A percentile compares a stretch with the other conserved stretches of the same genome.
phyloP scores from a whole-genome alignment of 1,284 basidiomycete species.

The Ceratobasidium sp. region DNA sequence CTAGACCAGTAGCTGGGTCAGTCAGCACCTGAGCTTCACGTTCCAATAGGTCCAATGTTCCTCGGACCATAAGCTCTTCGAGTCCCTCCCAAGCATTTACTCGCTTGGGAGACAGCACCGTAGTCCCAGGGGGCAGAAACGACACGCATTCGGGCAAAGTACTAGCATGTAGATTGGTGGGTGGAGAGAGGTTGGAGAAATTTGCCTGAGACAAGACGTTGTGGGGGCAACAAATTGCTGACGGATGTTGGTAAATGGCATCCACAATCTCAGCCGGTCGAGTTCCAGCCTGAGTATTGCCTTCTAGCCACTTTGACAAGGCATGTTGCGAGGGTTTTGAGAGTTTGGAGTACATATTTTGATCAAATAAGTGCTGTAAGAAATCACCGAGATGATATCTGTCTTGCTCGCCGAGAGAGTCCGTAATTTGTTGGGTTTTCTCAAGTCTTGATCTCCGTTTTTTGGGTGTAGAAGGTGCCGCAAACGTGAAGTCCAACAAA shows the following conservation, averaged over 20 bases:
- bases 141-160: neutral
- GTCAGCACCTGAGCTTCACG: neutral
- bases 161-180: neutral
- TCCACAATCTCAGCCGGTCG: conserved; percentile 20
- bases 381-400: neutral
- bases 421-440: neutral
- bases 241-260: neutral
- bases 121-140: neutral
- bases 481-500: too few species aligned
- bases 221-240: neutral
- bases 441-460: neutral
- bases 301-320: neutral
- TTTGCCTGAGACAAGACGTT: neutral
- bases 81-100: conserved; percentile 18
- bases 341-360: neutral
- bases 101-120: neutral
- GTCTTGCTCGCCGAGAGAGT: neutral
- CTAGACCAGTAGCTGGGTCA: neutral
- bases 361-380: neutral
- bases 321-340: neutral
- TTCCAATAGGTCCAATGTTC: neutral
- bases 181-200: neutral
- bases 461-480: too few species aligned
- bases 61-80: conserved; percentile 6
- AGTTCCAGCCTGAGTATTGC: neutral